Base-by-base conservation (phyloP, 192 early-diverging fungal genomes). In the Coemansia reversa region DNA sequence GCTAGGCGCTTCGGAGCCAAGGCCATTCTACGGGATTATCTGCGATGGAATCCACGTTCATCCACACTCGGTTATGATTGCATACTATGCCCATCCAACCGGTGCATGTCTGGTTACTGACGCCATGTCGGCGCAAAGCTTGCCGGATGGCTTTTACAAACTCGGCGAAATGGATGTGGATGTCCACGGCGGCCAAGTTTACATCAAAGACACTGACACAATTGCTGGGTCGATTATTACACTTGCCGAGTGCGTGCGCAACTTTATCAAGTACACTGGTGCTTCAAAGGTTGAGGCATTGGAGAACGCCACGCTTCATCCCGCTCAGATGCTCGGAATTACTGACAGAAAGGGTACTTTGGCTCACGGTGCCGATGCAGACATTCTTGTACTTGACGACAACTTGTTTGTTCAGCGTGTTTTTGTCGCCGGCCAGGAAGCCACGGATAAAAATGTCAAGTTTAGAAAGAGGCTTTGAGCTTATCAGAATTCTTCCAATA, bases 21-120 rank as follows among this genome's bases (percentile, higher is more conserved):
- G 90, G 35, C 91, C 92, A 24, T 92, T 85, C 69, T 94, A 92
- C 70, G 92, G 92, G 47, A 81, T 92, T 51, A 94, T 94, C 65
- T 90, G 90, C 60, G 90, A 92, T 62, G 92, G 92, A 55, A 84
- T 92, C 51, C 91, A 92, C 62, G 90, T 90, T 9, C 89, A 91
- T 65, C 91, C 91, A 24, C 89, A 92, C 70, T 90, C 86, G 30
- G 84, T 92, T 33, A 87, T 87, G 67, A 91, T 92, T 45, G 92
- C 89, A 9, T 93, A 93, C 63, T 85, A 89, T 56, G 86, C 91
- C 2, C 91, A 93, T 58, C 91, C 92, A 2, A 67, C 72, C 35
- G 91, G 92, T 20, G 87, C 85, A 14, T 84, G 93, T 62, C 79
- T 94, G 18, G 90, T 94, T 18, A 92, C 92, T 1, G 91, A 94